Percentiles rank a stretch among this genome's conserved stretches.
Evolutionary conservation across 768 basidiomycete species (phyloP).

Genomic region (Xanthoconium purpureum): DNA sequence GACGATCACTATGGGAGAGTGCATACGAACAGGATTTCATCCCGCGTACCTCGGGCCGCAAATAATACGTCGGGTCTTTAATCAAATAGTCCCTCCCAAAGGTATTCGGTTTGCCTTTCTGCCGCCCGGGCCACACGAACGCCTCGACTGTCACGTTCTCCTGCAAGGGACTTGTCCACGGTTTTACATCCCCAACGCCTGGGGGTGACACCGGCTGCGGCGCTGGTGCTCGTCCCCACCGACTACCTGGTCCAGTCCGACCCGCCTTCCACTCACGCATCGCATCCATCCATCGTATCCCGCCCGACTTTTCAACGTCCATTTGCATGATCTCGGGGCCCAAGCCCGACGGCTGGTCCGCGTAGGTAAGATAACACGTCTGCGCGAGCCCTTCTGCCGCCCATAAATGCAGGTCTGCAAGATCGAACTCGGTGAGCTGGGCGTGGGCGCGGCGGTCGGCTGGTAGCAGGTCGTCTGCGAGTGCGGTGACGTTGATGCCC

Average conservation of each 20-base stretch:
- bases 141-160: conserved; percentile 7
- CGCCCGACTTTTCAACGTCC: conserved; percentile 10
- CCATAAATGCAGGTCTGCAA: conserved; percentile 66
- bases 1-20: too few species aligned
- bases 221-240: conserved; percentile 20
- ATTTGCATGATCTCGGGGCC: conserved; percentile 51
- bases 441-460: conserved; percentile 31
- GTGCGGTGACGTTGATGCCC: conserved; percentile 43
- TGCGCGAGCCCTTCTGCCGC: conserved; percentile 75
- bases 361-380: conserved; percentile 69
- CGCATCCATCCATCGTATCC: conserved; percentile 25
- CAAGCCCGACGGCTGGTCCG: conserved; percentile 65
- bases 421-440: conserved; percentile 42
- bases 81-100: conserved; percentile 53
- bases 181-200: conserved; percentile 41
- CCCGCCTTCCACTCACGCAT: conserved; percentile 44
- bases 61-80: conserved; percentile 45
- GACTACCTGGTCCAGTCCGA: not conserved
- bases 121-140: not conserved
- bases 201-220: conserved; percentile 42
- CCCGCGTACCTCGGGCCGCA: conserved; percentile 65
- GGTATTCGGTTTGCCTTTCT: not conserved
- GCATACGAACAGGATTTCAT: not conserved
- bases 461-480: conserved; percentile 26
- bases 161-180: conserved; percentile 16